Base-by-base conservation (phyloP, 176 grass and related monocot species). In the Bolboschoenus planiculmis region DNA sequence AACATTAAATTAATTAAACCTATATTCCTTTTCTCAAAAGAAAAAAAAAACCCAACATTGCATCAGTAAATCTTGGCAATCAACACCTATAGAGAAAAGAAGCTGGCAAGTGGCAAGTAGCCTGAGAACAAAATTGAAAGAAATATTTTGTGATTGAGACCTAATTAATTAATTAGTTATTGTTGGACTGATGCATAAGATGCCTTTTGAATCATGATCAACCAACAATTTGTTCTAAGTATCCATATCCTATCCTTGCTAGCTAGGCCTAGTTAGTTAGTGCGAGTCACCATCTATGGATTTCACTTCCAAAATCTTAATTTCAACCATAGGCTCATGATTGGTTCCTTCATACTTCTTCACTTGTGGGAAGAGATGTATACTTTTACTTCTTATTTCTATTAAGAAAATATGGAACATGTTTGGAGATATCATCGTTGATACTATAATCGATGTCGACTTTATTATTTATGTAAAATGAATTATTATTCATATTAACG, bases 161-260 rank as follows among this genome's bases (percentile, higher is more conserved):
- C 8, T 48, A 16, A 48, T 75, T 50, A 75, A 75, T 27, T n/a
- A n/a, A n/a, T 48, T 65, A 40, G 23, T 3, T 44, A 7, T 21
- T 30, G 1, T 48, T 50, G 42, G 40, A 75, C 5, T 16, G 24
- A 75, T 29, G 42, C 24, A 16, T 7, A 31, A 48, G 40, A 75
- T 75, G 71, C 71, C 14, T 75, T 75, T 50, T 15, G 13, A 75
- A 47, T 75, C 42, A 75, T 75, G 13, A 74, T 75, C 71, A 75
- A 75, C 6, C 43, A 27, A 50, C 71, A 46, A 72, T 75, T 29
- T 29, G 13, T 36, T 40, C 6, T 70, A 5, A 39, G 65, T 70
- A 39, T 70, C 65, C 36, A 40, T 75, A 75, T 75, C 71, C 40
- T 48, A 75, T 0, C 43, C 40, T n/a, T n/a, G n/a, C n/a, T n/a